phyloP scores from a whole-genome alignment of 306 rosid species.

The Sophora flavescens region DNA sequence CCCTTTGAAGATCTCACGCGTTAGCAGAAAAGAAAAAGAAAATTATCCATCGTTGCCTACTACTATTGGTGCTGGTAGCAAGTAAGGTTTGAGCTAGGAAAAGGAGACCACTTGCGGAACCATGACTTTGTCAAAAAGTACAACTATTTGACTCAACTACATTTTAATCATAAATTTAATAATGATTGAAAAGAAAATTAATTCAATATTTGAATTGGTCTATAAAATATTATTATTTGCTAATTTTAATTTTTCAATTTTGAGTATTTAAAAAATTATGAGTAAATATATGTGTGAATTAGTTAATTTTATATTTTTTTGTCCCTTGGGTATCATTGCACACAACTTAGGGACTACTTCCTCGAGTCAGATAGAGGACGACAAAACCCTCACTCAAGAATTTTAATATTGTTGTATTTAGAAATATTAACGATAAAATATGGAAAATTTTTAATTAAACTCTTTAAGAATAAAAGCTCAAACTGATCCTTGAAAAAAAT shows the following conservation, averaged over 20 bases:
- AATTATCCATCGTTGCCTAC: slow-evolving; percentile 11
- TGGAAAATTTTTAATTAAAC: background rate
- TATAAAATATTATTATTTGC: no score
- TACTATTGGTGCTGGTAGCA: slow-evolving; percentile 35
- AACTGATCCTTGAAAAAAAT: no score
- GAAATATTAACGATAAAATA: background rate
- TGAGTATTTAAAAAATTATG: no score
- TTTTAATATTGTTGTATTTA: no score
- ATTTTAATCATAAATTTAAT: no score
- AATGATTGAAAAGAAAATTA: no score
- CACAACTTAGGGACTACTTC: no score
- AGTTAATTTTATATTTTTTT: background rate
- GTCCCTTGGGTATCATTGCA: no score
- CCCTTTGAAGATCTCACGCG: slow-evolving; percentile 43
- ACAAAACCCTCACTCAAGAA: no score
- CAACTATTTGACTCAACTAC: background rate
- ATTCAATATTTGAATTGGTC: no score
- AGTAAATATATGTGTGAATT: background rate
- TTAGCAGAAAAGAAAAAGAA: slow-evolving; percentile 26
- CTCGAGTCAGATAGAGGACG: no score
- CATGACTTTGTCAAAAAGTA: slow-evolving; percentile 52
- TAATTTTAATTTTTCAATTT: background rate
- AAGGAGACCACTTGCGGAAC: slow-evolving; percentile 12
- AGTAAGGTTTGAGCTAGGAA: slow-evolving; percentile 41
- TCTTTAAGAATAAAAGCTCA: no score